These are phyloP conservation scores for Fonsecaea monophora DNA, from an alignment of 2,329 filamentous ascomycete species.

Conservation along the genomic window DNA sequence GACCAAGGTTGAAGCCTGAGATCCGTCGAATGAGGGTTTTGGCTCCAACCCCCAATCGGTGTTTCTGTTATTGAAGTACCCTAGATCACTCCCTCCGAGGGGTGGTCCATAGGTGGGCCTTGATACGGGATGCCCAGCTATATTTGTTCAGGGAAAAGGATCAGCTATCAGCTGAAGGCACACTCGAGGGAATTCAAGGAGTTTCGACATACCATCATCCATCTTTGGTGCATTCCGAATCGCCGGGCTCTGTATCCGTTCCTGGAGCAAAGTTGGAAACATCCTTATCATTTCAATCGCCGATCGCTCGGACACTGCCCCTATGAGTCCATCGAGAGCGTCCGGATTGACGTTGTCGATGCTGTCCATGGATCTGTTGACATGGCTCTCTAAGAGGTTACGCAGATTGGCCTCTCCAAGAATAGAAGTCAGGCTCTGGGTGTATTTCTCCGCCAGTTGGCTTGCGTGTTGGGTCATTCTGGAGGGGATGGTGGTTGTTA, in stretches of 20 bases:
- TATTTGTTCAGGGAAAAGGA: neutral
- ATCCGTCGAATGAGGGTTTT: neutral
- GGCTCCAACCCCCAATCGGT: neutral
- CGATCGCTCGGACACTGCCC: neutral
- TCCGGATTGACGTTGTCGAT: neutral
- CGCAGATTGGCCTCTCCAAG: neutral
- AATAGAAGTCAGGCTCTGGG: neutral
- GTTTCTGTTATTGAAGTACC: neutral
- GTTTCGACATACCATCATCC: neutral
- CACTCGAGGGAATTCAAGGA: neutral
- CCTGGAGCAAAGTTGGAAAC: neutral
- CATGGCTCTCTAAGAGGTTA: neutral
- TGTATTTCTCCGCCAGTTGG: neutral
- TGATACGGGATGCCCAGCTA: neutral
- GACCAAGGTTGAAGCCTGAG: constrained; percentile 3
- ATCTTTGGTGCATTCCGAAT: neutral
- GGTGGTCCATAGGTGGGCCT: neutral
- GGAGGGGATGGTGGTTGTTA: neutral
- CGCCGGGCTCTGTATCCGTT: neutral
- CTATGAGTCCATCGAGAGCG: neutral
- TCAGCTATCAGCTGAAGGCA: neutral
- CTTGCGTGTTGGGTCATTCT: neutral
- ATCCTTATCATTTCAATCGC: neutral
- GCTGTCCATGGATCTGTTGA: neutral
- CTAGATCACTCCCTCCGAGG: neutral